Evolutionary conservation across 1,139 yeast species (phyloP), one percentile per base, ranked within the genome.

Genomic region (Hemisphaericaspora subhashii): DNA sequence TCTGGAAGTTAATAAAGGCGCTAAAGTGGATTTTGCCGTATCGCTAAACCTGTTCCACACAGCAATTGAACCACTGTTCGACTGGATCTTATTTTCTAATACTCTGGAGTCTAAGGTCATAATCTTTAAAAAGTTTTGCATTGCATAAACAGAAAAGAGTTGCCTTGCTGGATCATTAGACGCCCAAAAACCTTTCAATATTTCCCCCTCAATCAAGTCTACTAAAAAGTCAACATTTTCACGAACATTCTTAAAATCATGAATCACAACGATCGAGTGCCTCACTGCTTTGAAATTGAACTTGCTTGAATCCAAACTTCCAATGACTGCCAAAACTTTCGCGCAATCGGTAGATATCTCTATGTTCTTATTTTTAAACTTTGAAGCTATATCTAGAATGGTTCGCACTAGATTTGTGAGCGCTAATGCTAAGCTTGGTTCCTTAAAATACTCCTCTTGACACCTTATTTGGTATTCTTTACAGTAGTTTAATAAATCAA

Each of bases 81-180:
- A 38, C 6, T 46, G 33, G 1, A 54, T 50, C 14, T 29, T 31
- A 10, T 8, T 7, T 8, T 55, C 54, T 5, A 70, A 48, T 13
- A 72, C 67, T 43, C 65, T 59, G 4, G 62, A 55, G 36, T 69
- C 75, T 24, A 86, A 62, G 1, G 78, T 80, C 56, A 92, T 74
- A 10, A 82, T 76, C 44, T 80, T 79, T 38, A 92, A 62, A 36
- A 85, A 82, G 48, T 87, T 94, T 56, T 94, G 99, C 77, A 94
- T 87, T 0, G 94, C 87, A 60, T 78, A 86, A 0, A 97, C 96
- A 25, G 90, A 73, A 54, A 84, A 86, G 45, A 86, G 71, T 57
- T 94, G 98, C 37, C 82, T 80, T 18, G 80, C 78, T 0, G 98
- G 96, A 54, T 89, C 89, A 34, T 84, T 86, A 1, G 97, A 84